A percentile compares a stretch with the other conserved stretches of the same genome.
Conservation (phyloP, 2,329 filamentous ascomycete species). For the Fusarium compactum region DNA sequence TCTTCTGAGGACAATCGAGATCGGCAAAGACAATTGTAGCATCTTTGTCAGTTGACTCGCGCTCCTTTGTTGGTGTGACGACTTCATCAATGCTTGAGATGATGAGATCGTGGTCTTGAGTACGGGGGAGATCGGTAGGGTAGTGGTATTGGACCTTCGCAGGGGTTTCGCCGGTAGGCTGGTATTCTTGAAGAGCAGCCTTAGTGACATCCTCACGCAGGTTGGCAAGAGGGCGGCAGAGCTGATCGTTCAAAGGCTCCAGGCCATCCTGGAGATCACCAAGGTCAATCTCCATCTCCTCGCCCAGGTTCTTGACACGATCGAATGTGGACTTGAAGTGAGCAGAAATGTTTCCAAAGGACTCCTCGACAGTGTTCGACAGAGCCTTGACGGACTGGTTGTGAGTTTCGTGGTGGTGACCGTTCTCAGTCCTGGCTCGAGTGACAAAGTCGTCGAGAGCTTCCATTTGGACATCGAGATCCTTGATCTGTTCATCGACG, state of each 20-base stretch:
- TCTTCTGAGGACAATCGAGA: slow-evolving; percentile 43
- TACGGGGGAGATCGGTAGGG: slow-evolving; percentile 81
- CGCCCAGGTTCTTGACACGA: slow-evolving; percentile 75
- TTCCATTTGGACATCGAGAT: slow-evolving; percentile 89
- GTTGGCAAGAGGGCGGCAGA: slow-evolving; percentile 77
- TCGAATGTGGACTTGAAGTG: slow-evolving; percentile 78
- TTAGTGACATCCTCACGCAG: slow-evolving; percentile 77
- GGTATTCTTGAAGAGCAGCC: slow-evolving; percentile 80
- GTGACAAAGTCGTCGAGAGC: slow-evolving; percentile 92
- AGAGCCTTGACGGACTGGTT: slow-evolving; percentile 73
- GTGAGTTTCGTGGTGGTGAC: slow-evolving; percentile 79
- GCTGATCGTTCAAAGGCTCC: slow-evolving; percentile 67
- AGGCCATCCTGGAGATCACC: slow-evolving; percentile 70
- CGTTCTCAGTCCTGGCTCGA: slow-evolving; percentile 83
- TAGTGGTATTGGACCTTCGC: slow-evolving; percentile 85
- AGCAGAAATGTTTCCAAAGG: slow-evolving; percentile 76
- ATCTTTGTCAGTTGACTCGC: slow-evolving; percentile 51
- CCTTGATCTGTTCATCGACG: slow-evolving; percentile 87
- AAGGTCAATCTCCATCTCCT: slow-evolving; percentile 73
- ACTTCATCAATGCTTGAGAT: slow-evolving; percentile 57
- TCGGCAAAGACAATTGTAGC: slow-evolving; percentile 59
- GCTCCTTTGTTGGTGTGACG: slow-evolving; percentile 37
- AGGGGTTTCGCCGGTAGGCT: slow-evolving; percentile 87
- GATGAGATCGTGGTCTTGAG: slow-evolving; percentile 63
- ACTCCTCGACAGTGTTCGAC: slow-evolving; percentile 75